phyloP scores from a whole-genome alignment of 106 monocot genomes.

The Dendrobium nobile region DNA sequence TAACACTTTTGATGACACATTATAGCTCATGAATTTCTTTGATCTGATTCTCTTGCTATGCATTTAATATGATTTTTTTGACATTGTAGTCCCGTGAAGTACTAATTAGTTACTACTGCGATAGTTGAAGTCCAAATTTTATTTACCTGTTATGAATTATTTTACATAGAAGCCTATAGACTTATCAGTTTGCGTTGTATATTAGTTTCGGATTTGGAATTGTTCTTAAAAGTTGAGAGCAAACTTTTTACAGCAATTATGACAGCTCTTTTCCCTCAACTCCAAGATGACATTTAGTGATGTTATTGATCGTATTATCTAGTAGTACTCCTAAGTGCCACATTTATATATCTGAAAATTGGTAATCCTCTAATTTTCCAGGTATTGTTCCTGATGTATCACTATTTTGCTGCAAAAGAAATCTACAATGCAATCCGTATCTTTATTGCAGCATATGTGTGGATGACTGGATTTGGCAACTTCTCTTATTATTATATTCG shows the following conservation, averaged over 20 bases:
- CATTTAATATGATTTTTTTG: not conserved
- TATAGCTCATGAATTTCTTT: not conserved
- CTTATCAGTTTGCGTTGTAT: not conserved
- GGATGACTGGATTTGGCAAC: constrained; percentile 45
- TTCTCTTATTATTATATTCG: constrained; percentile 41
- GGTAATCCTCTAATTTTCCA: not conserved
- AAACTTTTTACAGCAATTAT: not conserved
- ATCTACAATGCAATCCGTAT: constrained; percentile 39
- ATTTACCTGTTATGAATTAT: not conserved
- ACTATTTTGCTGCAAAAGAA: constrained; percentile 38
- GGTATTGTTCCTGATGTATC: constrained; percentile 40
- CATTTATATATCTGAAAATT: not conserved
- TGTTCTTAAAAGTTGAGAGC: not conserved
- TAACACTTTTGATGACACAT: not conserved
- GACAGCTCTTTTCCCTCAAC: not conserved
- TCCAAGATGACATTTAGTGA: not conserved
- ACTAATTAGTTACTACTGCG: not conserved
- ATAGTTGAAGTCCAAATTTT: not conserved
- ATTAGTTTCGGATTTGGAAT: not conserved
- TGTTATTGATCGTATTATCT: not conserved
- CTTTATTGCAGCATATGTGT: constrained; percentile 43
- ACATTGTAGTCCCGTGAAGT: not conserved
- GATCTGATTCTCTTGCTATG: not conserved
- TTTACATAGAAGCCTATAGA: not conserved
- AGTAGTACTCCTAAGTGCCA: not conserved